Conservation (phyloP, 2,329 filamentous ascomycete species). For the Diaporthe ilicicola region DNA sequence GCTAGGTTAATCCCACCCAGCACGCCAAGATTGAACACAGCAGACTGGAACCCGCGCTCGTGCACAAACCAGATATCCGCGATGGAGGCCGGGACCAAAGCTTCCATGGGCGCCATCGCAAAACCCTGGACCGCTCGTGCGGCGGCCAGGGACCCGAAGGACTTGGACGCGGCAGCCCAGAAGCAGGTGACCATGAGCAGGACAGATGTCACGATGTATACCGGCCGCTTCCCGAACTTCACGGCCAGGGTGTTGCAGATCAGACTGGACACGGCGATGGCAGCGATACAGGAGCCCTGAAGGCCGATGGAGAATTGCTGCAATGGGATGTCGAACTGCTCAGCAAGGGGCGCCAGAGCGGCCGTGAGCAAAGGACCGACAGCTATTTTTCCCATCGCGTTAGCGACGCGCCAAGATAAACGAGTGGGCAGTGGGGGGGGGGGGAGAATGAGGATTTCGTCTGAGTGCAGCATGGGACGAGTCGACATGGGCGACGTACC, state of each 20-base stretch:
- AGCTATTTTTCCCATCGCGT: slow-evolving; percentile 36
- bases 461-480: no score
- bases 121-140: slow-evolving; percentile 45
- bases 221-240: slow-evolving; percentile 47
- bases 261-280: slow-evolving; percentile 46
- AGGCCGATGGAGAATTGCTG: slow-evolving; percentile 45
- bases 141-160: slow-evolving; percentile 43
- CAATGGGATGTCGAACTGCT: slow-evolving; percentile 42
- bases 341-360: slow-evolving; percentile 46
- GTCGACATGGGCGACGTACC: slow-evolving; percentile 38
- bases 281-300: slow-evolving; percentile 46
- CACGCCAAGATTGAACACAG: slow-evolving; percentile 52
- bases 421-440: no score
- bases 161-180: slow-evolving; percentile 44
- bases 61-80: slow-evolving; percentile 54
- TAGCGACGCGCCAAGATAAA: neutral
- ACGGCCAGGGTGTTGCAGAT: slow-evolving; percentile 47
- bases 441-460: neutral
- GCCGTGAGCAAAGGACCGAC: slow-evolving; percentile 49
- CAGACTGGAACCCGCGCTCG: slow-evolving; percentile 49
- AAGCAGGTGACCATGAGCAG: slow-evolving; percentile 46
- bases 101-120: slow-evolving; percentile 50
- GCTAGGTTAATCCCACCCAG: slow-evolving; percentile 52
- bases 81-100: slow-evolving; percentile 49
- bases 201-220: slow-evolving; percentile 46